Base-by-base conservation (phyloP, 2,329 filamentous ascomycete species). In the Botryosphaeria dothidea region DNA sequence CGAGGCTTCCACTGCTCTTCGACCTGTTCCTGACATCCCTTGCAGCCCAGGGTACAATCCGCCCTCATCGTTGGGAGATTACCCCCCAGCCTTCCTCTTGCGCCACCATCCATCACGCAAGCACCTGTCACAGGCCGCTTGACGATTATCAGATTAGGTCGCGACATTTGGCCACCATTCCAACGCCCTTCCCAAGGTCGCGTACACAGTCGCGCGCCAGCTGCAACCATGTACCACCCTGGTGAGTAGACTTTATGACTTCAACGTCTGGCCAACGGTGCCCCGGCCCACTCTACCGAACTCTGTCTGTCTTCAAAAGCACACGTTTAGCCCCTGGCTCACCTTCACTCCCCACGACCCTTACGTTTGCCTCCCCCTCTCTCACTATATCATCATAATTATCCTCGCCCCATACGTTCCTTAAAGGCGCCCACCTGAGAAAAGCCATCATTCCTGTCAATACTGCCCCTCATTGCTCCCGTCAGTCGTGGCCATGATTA, bases 141-240 rank as follows among this genome's bases (percentile, higher is more conserved):
- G 49, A 46, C 54, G 29, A 66, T 56, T 58, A 62, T 62, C 63
- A 48, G 29, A 62, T 48, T 43, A 48, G 57, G 54, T 46, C 48
- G 64, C 57, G 64, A 68, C 54, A 62, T 62, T 46, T 66, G 58
- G 70, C 69, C 68, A 67, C 69, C 74, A 77, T 77, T 76, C 74
- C 72, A 70, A 66, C 69, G 70, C 73, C 73, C 72, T 75, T 70
- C 71, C 70, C 71, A 6, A 69, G 69, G 65, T 72, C 70, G 71
- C 73, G 72, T 71, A 71, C 73, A 71, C 70, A 71, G 72, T 68
- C 70, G 72, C 73, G 71, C 67, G 67, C 66, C 66, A 66, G 66
- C 64, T 69, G 68, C 71, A 70, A 68, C 64, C 43, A 72, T 73
- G 73, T 75, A 71, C 64, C 71, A 76, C 73, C 69, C 63, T 66